Conservation (phyloP, 2,329 filamentous ascomycete species). For the Westerdykella ornata region DNA sequence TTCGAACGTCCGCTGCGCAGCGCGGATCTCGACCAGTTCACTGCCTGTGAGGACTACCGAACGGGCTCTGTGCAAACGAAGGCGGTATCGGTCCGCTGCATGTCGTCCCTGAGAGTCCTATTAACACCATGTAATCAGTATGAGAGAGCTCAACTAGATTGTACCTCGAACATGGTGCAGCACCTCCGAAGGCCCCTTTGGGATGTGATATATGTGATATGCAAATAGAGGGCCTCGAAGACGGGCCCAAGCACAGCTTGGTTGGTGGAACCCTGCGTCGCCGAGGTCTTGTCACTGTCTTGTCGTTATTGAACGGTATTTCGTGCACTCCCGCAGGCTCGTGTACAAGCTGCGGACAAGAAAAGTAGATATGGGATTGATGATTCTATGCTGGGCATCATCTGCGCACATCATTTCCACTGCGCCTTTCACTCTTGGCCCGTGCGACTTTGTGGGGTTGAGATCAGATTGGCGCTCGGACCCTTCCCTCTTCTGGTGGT, state of each 20-base stretch:
- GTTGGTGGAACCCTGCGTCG: background rate
- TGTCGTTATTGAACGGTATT: background rate
- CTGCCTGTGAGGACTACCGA: constrained; percentile 73
- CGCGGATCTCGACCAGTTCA: constrained; percentile 90
- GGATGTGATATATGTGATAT: background rate
- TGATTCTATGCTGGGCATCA: no score
- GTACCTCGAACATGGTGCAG: constrained; percentile 17
- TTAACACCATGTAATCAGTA: background rate
- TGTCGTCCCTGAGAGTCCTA: constrained; percentile 44
- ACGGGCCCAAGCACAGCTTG: background rate
- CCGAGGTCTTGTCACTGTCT: constrained; percentile 1
- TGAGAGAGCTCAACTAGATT: background rate
- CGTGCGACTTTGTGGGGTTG: no score
- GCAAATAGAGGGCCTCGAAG: background rate
- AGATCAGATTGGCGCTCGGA: no score
- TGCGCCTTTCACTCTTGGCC: no score
- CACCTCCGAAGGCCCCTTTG: background rate
- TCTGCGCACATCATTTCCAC: no score
- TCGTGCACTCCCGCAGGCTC: no score
- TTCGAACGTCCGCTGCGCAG: constrained; percentile 93
- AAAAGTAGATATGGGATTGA: no score
- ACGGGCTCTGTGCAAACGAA: constrained; percentile 76
- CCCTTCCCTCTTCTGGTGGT: no score
- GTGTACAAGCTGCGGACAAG: no score
- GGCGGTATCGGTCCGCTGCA: constrained; percentile 66